Evolutionary conservation across 768 basidiomycete species (phyloP).

Genomic region (Mycena rosella): DNA sequence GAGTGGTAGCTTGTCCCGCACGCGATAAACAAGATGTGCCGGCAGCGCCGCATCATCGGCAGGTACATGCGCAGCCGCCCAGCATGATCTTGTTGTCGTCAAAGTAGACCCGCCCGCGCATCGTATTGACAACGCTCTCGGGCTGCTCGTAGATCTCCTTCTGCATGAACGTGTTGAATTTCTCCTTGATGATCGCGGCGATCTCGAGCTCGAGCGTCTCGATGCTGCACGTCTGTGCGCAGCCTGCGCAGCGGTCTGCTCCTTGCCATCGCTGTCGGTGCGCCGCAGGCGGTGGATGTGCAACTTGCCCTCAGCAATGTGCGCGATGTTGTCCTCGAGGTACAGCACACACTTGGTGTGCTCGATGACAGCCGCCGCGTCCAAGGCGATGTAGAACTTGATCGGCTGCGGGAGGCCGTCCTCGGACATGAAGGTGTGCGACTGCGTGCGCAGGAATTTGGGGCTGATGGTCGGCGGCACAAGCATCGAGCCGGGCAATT

Average conservation of each 20-base stretch:
- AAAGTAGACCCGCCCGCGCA: conserved; percentile 99
- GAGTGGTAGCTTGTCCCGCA: conserved; percentile 99
- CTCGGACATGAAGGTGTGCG: no score
- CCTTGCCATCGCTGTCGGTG: conserved; percentile 77
- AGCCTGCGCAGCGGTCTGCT: conserved; percentile 70
- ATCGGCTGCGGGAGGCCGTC: conserved; percentile 99
- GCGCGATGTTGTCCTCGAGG: conserved; percentile 98
- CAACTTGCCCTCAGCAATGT: conserved; percentile 95
- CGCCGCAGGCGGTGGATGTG: conserved; percentile 98
- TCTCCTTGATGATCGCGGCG: conserved; percentile 99
- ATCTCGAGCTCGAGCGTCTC: conserved; percentile 99
- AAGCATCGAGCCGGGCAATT: conserved; percentile 69
- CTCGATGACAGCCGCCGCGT: conserved; percentile 96
- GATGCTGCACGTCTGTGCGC: conserved; percentile 89
- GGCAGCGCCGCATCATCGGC: conserved; percentile 93
- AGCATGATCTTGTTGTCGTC: conserved; percentile 92
- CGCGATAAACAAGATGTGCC: conserved; percentile 97
- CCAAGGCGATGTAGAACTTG: conserved; percentile 99
- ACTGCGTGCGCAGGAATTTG: conserved; percentile 93
- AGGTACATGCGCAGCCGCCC: conserved; percentile 97
- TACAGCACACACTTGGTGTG: conserved; percentile 99
- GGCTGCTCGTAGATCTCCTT: no score
- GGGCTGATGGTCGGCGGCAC: conserved; percentile 73
- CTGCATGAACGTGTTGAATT: conserved; percentile 99
- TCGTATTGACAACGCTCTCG: conserved; percentile 99